phyloP scores from a whole-genome alignment of 345 rosid genomes.

The Citrus maxima region DNA sequence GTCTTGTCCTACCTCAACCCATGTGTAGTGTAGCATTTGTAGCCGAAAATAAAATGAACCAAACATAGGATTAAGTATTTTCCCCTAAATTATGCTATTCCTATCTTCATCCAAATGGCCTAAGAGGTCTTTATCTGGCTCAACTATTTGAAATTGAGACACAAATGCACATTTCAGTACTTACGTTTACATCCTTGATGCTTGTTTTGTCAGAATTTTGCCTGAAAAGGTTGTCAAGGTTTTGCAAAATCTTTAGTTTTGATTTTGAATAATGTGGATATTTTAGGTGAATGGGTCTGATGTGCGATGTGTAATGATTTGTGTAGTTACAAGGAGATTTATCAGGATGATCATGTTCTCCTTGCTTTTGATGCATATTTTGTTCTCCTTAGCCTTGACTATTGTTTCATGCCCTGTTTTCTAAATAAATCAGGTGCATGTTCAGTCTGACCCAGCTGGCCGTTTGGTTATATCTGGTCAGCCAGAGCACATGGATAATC shows the following conservation, averaged over 20 bases:
- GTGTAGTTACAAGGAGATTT: not conserved
- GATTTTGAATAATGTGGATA: not conserved
- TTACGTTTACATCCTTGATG: not conserved
- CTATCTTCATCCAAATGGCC: too few species aligned
- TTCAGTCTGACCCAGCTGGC: constrained; percentile 78
- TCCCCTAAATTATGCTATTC: too few species aligned
- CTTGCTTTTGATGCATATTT: not conserved
- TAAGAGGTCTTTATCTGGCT: not conserved
- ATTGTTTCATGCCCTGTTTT: not conserved
- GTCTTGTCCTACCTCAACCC: too few species aligned
- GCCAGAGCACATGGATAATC: constrained; percentile 62
- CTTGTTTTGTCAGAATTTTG: not conserved
- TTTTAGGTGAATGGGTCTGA: not conserved
- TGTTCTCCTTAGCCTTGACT: not conserved
- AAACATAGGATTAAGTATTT: too few species aligned
- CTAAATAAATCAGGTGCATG: constrained; percentile 48
- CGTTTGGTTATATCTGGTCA: constrained; percentile 68
- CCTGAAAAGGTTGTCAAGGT: not conserved
- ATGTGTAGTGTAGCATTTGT: too few species aligned
- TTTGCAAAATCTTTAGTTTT: not conserved
- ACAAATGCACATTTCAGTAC: not conserved
- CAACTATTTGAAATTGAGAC: not conserved
- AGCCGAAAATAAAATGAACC: too few species aligned
- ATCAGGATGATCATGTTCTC: not conserved
- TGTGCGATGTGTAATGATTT: not conserved